Percentiles rank a stretch among this genome's conserved stretches.
Evolutionary conservation across 129 eudicot genomes (phyloP).

Genomic region (Scalesia atractyloides): DNA sequence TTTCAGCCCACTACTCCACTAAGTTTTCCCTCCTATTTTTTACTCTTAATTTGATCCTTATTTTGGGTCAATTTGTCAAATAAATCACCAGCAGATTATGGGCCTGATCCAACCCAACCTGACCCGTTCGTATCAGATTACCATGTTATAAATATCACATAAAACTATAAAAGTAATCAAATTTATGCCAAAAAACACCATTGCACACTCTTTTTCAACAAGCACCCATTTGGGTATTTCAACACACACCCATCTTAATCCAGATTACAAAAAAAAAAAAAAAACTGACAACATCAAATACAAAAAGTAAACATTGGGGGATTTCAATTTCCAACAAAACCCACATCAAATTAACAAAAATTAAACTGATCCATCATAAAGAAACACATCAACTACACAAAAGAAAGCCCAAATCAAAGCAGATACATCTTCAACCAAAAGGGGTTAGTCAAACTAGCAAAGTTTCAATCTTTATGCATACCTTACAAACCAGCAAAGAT

Average conservation of each 20-base stretch:
- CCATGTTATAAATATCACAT: conserved; percentile 5
- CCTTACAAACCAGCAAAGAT: conserved; percentile 26
- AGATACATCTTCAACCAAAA: background rate
- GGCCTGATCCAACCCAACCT: too few species aligned
- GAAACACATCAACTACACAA: conserved; percentile 12
- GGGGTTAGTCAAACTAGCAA: background rate
- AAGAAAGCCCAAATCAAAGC: conserved; percentile 19
- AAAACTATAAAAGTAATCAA: background rate
- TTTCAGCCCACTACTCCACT: too few species aligned
- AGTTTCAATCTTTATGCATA: conserved; percentile 13
- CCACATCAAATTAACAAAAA: conserved; percentile 18
- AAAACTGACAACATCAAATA: background rate
- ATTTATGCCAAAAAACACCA: too few species aligned
- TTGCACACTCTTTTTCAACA: too few species aligned
- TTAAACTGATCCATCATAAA: conserved; percentile 11
- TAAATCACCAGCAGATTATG: too few species aligned
- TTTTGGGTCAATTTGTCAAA: too few species aligned
- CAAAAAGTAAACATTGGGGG: background rate
- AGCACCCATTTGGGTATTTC: too few species aligned
- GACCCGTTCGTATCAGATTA: too few species aligned
- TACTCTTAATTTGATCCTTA: too few species aligned
- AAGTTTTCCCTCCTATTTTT: too few species aligned
- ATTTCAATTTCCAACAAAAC: conserved; percentile 11
- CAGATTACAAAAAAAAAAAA: background rate
- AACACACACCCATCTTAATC: background rate